phyloP scores from a whole-genome alignment of 164 flowering plant genomes.

The Vitis cinerea region DNA sequence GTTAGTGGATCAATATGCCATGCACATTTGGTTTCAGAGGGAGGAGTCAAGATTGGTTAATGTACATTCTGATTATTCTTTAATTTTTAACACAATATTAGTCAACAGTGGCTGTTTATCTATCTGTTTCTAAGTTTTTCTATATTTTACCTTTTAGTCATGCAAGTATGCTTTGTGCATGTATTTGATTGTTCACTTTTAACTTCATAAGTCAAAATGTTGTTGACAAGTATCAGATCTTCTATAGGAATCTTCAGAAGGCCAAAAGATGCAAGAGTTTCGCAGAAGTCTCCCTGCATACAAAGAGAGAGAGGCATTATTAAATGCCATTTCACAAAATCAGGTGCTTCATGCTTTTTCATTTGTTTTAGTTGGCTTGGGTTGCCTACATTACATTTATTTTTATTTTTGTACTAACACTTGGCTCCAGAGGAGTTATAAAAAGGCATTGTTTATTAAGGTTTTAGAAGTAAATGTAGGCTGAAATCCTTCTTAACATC shows the following conservation, averaged over 20 bases:
- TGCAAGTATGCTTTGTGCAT: neutral
- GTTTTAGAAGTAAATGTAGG: neutral
- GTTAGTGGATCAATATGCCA: neutral
- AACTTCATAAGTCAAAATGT: neutral
- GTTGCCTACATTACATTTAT: neutral
- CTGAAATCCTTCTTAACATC: no score
- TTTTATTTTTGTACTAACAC: neutral
- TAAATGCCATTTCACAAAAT: conserved; percentile 64
- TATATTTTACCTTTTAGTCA: neutral
- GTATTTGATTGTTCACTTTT: neutral
- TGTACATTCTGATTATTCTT: neutral
- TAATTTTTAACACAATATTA: neutral
- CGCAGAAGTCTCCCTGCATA: conserved; percentile 51
- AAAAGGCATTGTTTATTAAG: neutral
- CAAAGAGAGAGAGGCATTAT: conserved; percentile 55
- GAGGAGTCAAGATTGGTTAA: neutral
- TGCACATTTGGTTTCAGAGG: neutral
- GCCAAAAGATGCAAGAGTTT: conserved; percentile 56
- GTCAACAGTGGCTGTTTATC: neutral
- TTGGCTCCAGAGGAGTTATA: neutral
- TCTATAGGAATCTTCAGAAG: conserved; percentile 56
- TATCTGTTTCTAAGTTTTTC: neutral
- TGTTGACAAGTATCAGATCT: conserved; percentile 1
- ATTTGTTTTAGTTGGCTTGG: neutral
- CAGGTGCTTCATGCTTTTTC: conserved; percentile 46